Conservation (phyloP, 2,329 filamentous ascomycete genomes). For the Colletotrichum siamense region DNA sequence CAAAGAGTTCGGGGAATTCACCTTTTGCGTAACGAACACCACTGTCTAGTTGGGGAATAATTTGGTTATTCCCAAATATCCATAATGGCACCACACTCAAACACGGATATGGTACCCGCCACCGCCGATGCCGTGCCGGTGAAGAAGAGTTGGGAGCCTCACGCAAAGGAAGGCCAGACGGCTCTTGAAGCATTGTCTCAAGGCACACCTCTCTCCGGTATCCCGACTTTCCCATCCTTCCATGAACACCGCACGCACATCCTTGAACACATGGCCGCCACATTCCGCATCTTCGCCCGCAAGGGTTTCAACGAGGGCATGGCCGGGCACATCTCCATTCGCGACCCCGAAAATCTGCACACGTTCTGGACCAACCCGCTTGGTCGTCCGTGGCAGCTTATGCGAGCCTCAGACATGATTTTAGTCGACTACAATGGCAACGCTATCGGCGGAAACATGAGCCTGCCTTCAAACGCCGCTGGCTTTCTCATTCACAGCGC, state of each 20-base stretch:
- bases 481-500: constrained; percentile 75
- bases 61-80: neutral
- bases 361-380: constrained; percentile 71
- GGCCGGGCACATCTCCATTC: constrained; percentile 67
- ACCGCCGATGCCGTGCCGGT: neutral
- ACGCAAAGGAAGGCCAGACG: neutral
- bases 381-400: constrained; percentile 62
- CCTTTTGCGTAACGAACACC: neutral
- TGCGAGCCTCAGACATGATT: constrained; percentile 73
- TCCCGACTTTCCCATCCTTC: constrained; percentile 11
- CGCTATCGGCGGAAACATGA: constrained; percentile 38
- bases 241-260: constrained; percentile 53
- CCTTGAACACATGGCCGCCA: constrained; percentile 66
- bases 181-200: neutral
- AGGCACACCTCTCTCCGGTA: neutral
- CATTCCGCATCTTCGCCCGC: constrained; percentile 63
- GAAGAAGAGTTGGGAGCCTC: neutral
- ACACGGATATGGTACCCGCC: neutral
- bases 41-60: neutral
- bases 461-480: constrained; percentile 67
- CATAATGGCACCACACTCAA: neutral
- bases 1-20: neutral
- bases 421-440: constrained; percentile 67
- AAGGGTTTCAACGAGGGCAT: constrained; percentile 64
- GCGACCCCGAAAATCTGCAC: constrained; percentile 61